Conservation (phyloP, 306 rosid genomes). For the Quercus bicolor region DNA sequence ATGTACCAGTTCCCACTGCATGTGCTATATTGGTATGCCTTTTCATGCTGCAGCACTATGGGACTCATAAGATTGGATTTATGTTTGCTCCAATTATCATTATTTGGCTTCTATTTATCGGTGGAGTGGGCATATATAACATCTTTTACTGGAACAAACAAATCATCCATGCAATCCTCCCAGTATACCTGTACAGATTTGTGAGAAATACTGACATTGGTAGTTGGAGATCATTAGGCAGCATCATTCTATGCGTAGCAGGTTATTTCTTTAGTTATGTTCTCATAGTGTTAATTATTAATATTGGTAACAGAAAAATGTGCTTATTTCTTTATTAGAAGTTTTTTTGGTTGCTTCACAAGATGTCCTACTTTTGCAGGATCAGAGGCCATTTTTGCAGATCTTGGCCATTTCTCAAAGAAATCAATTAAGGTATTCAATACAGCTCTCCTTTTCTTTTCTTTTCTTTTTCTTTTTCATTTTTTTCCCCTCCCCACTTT, state of each 20-base stretch:
- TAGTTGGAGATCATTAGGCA: conserved; percentile 69
- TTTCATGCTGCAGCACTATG: conserved; percentile 69
- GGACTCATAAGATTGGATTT: conserved; percentile 69
- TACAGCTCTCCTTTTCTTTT: conserved; percentile 2
- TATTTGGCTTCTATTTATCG: conserved; percentile 56
- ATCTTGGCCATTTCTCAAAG: conserved; percentile 78
- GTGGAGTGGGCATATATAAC: conserved; percentile 55
- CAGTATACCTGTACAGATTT: conserved; percentile 57
- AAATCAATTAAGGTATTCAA: conserved; percentile 62
- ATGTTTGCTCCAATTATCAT: conserved; percentile 75
- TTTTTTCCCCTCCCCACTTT: not conserved
- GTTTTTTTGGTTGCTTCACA: conserved; percentile 7
- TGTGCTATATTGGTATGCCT: conserved; percentile 68
- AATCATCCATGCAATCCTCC: conserved; percentile 53
- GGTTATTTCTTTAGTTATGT: conserved; percentile 30
- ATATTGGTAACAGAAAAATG: not conserved
- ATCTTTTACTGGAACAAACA: conserved; percentile 47
- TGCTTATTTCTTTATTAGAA: not conserved
- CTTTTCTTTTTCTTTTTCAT: no score
- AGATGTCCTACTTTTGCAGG: conserved; percentile 40
- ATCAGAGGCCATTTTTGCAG: conserved; percentile 76
- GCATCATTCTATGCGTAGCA: conserved; percentile 61
- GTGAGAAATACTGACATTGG: conserved; percentile 22
- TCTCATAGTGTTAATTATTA: not conserved
- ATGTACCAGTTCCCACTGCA: conserved; percentile 69